Evolutionary conservation across 331 rosid genomes (phyloP), one percentile per base, ranked within the genome.

Genomic region (Malus hybrid): DNA sequence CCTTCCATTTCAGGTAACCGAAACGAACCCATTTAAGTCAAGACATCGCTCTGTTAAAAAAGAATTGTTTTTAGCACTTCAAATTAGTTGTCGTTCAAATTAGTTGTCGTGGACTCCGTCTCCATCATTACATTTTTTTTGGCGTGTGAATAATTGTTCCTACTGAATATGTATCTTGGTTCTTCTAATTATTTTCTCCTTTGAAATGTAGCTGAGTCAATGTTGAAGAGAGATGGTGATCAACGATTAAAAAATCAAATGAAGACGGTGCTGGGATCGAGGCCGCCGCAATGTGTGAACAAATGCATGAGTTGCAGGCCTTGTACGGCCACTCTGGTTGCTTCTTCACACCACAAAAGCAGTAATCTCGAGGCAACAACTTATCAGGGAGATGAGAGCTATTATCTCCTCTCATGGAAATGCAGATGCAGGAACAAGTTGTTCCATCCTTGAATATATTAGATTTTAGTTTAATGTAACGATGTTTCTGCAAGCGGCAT

Each of bases 401-500:
- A 94, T 61, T 94, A 90, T 81, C 97, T 87, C 76, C 83, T 94
- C 36, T 84, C 93, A 56, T 94, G 98, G 98, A 91, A 90, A 86
- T 94, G 98, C 89, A 90, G 83, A 83, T 94, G 98, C 24, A 87
- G 94, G 81, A 79, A 87, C 79, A 94, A 90, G 88, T 77, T 87
- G 70, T 94, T 84, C 77, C 88, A 91, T 56, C 98, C 97, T 52
- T 94, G 89, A 91, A 26, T 3, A 5, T 20, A 57, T 26, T 62
- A 8, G 10, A 52, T 62, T 42, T n/a, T n/a, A 68, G 64, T 50
- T 50, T 2, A 52, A 52, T 2, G n/a, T 52, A 52, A 52, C 20
- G 20, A 52, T 16, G 20, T 52, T 52, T 16, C 10, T 52, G 20
- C 20, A 52, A 16, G 57, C 10, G 0, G 20, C 4, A 6, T 52